Base-by-base conservation (phyloP, 306 rosid genomes). In the Medicago ruthenica region DNA sequence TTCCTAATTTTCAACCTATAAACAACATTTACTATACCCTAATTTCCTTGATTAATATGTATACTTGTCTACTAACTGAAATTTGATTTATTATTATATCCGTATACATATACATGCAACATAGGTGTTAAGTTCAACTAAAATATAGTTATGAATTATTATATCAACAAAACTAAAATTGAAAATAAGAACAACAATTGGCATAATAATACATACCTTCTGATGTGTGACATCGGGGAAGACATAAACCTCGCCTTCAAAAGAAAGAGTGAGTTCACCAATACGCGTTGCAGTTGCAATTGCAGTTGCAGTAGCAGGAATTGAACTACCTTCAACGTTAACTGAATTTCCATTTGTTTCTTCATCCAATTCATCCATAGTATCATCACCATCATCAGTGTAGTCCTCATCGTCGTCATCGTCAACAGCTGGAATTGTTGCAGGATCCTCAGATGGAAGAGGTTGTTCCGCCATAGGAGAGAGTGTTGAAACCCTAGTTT, bases 241-340 rank as follows among this genome's bases (percentile, higher is more conserved):
- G 53, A 95, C 98, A 50, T 88, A 95, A 81, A 95, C 98, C 87
- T 95, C 95, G 15, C 98, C 98, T 72, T 95, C 97, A 13, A 92
- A 95, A 73, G 98, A 95, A 64, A 95, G 98, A 70, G 98, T 90
- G 79, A 95, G 97, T 77, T 92, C 98, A 76, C 98, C 88, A 15
- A 95, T 81, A 83, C 97, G 93, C 10, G 85, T 78, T 55, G 86
- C 74, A 34, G 37, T 3, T 60, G 86, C 74, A 21, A 1, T 2
- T 24, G 27, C 27, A 24, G 27, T 27, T 27, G 31, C 31, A 27
- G 31, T 1, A 3, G 31, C 31, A 1, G 31, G 31, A 27, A 27
- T 1, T 27, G 31, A 27, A 27, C 0, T 27, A 27, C 31, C 31
- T 27, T 71, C 54, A 44, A 82, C 82, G 74, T 79, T 84, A 16